Percentiles rank a stretch among this genome's conserved stretches.
Conservation (phyloP, 371 early-diverging fungal genomes). For the Mortierella sp. region DNA sequence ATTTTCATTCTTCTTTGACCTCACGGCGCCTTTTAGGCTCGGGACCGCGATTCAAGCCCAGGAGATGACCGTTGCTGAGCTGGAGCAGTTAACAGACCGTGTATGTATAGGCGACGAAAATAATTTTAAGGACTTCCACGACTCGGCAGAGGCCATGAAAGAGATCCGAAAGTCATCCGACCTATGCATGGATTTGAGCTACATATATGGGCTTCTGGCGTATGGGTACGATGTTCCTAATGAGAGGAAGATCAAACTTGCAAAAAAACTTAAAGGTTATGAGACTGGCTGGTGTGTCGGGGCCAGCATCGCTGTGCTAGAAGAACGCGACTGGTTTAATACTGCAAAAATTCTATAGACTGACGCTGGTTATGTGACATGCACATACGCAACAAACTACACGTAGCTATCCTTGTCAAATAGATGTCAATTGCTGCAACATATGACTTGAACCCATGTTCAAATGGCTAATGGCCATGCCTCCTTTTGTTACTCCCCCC, state of each 20-base stretch:
- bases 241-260: slow-evolving; percentile 77
- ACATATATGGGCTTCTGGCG: slow-evolving; percentile 83
- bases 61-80: slow-evolving; percentile 74
- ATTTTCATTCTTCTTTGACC: slow-evolving; percentile 96
- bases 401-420: background rate
- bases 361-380: background rate
- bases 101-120: slow-evolving; percentile 72
- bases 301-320: slow-evolving; percentile 85
- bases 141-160: slow-evolving; percentile 59
- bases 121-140: slow-evolving; percentile 51
- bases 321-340: slow-evolving; percentile 61
- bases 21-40: slow-evolving; percentile 80
- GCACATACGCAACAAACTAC: background rate
- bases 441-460: slow-evolving; percentile 6
- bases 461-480: background rate
- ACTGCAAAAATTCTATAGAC: background rate
- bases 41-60: slow-evolving; percentile 57
- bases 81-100: slow-evolving; percentile 72
- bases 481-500: background rate
- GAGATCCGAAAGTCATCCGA: slow-evolving; percentile 69
- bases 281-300: slow-evolving; percentile 99
- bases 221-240: slow-evolving; percentile 87
- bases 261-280: slow-evolving; percentile 91
- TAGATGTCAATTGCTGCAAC: background rate
- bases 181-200: slow-evolving; percentile 91